Evolutionary conservation across 75 land plant genomes (phyloP).

Genomic region (Cunninghamia lanceolata): DNA sequence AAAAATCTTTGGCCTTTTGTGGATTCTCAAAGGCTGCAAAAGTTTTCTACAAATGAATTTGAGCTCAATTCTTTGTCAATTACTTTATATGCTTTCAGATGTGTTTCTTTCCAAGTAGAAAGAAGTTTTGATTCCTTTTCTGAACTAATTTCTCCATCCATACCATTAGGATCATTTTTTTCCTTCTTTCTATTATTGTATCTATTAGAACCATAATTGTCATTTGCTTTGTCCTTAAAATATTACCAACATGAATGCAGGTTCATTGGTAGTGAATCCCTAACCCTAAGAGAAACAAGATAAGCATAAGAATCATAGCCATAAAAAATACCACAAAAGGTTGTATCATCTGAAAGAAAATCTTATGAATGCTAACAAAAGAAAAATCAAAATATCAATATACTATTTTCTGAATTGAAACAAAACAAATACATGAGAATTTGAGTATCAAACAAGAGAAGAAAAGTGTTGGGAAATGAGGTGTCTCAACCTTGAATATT

Average conservation of each 20-base stretch:
- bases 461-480: not conserved
- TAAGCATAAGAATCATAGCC: slow-evolving; percentile 52
- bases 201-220: not conserved
- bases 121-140: slow-evolving; percentile 9
- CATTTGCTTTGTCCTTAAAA: slow-evolving; percentile 1
- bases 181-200: not conserved
- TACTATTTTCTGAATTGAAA: not conserved
- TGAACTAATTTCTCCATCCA: slow-evolving; percentile 1
- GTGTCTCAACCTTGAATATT: no score
- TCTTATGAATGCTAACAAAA: slow-evolving; percentile 6
- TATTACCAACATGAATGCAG: slow-evolving; percentile 21
- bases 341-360: slow-evolving; percentile 17
- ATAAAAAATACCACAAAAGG: slow-evolving; percentile 50
- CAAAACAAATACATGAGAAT: not conserved
- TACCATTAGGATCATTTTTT: not conserved
- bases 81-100: slow-evolving; percentile 48
- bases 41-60: slow-evolving; percentile 54
- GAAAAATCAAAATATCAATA: not conserved
- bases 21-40: no score
- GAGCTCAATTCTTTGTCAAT: slow-evolving; percentile 64
- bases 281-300: slow-evolving; percentile 40
- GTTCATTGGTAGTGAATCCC: slow-evolving; percentile 46
- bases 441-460: not conserved
- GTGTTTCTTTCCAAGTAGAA: slow-evolving; percentile 44
- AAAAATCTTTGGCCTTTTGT: no score